phyloP scores from a whole-genome alignment of 805 yeast genomes.

The Nakazawaea holstii region DNA sequence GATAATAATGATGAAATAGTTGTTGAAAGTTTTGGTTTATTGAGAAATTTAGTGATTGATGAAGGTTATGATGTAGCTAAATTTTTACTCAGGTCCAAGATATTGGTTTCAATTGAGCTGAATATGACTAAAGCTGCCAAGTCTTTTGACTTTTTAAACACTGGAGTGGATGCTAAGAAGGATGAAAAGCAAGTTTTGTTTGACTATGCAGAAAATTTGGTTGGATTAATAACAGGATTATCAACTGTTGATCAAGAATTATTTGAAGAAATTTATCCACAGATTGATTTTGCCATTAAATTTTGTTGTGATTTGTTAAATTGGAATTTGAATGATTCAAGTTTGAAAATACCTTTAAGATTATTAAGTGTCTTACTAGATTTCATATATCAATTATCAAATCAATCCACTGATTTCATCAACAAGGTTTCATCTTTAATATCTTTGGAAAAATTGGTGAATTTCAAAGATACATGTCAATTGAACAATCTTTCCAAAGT shows the following conservation, averaged over 20 bases:
- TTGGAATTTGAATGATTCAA: conserved; percentile 23
- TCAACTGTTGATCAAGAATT: conserved; percentile 57
- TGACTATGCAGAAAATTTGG: conserved; percentile 67
- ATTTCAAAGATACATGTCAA: conserved; percentile 8
- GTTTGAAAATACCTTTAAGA: conserved; percentile 30
- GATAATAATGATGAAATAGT: conserved; percentile 73
- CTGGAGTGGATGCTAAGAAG: conserved; percentile 21
- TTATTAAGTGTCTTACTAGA: conserved; percentile 51
- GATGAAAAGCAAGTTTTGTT: conserved; percentile 45
- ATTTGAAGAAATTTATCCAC: conserved; percentile 26
- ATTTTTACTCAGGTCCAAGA: conserved; percentile 70
- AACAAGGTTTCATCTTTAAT: conserved; percentile 3
- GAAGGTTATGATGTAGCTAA: conserved; percentile 83
- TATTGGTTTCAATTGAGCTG: conserved; percentile 57
- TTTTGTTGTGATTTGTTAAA: conserved; percentile 32
- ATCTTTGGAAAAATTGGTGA: background rate
- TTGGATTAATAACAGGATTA: conserved; percentile 63
- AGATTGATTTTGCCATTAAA: conserved; percentile 21
- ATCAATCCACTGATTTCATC: conserved; percentile 53
- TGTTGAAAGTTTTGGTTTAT: conserved; percentile 73
- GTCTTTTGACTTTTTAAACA: conserved; percentile 38
- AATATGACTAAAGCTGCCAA: conserved; percentile 43
- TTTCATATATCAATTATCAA: conserved; percentile 53
- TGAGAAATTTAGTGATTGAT: conserved; percentile 75
- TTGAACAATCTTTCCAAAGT: conserved; percentile 26